Evolutionary conservation across 371 early-diverging fungal species (phyloP), one percentile per base, ranked within the genome.

Genomic region (Mucor piriformis): DNA sequence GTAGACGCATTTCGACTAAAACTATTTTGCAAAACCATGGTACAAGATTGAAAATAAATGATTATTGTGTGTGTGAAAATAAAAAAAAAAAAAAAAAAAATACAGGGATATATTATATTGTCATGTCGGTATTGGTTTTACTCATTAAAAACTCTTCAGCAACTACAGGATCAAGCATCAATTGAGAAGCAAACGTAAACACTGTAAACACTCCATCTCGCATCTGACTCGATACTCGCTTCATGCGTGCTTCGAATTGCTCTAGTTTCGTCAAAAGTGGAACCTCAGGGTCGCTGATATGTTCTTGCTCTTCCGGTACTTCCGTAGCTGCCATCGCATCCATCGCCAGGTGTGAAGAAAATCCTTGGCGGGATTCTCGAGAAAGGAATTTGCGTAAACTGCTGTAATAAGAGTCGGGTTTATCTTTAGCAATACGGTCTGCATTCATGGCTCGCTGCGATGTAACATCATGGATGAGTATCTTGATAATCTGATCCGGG

Each of bases 1-100:
- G 86, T 88, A 5, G 98, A 96, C 69, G 98, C 98, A 0, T 96
- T 88, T 70, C 74, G 97, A 49, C 70, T 94, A 10, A 94, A 94
- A 66, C 67, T 93, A 18, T 92, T 86, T 69, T 84, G 84, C 53
- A 81, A 79, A 51, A 76, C 76, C 15, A 81, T 81, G 78, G 67
- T 73, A 2, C 50, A 61, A 57, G 44, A 42, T 18, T 16, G 12
- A 29, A n/a, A 33, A 44, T 16, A 7, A 27, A 54, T 29, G 7
- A 12, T 15, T 21, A 37, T 11, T 24, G 13, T 44, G 24, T 16
- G 24, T 44, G 24, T 46, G 15, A 13, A 24, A 23, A 24, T 42
- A 42, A 42, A 46, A 21, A 24, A 46, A 21, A 46, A 46, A 21
- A 24, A 46, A 46, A 16, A 43, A 8, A 18, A 10, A 43, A 43